Base-by-base conservation (phyloP, 768 basidiomycete species). In the Agrocybe chaxingu region DNA sequence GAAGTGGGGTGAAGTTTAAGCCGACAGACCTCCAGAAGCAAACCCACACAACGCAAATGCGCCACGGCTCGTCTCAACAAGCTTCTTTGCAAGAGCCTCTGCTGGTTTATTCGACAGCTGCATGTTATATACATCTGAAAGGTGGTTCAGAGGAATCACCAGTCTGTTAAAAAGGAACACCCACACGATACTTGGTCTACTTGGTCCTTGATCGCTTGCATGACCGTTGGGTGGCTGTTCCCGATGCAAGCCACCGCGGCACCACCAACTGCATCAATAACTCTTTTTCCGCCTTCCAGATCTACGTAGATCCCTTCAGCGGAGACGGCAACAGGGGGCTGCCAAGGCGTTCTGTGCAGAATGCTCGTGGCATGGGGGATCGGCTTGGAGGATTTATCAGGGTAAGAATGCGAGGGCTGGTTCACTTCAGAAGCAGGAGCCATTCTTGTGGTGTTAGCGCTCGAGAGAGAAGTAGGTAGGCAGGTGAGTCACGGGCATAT, bases 211-310 rank as follows among this genome's bases (percentile, higher is more conserved):
- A 93, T 74, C 2, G 87, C 87, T 61, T 84, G 71, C 50, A 79
- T 72, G 32, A 92, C 87, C 51, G 76, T 78, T 2, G 86, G 87
- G 61, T 92, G 83, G 16, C 76, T 79, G 51, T 82, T 81, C 2
- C 92, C 92, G 39, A 95, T 64, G 64, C 87, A 90, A 8, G 83
- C 66, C 29, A 95, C 92, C 8, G 92, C 90, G 5, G 91, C 91
- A 29, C 92, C 92, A 40, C 92, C 92, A 40, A 89, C 82, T 6
- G 78, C 88, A 68, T 95, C 92, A 57, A 93, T 75, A 30, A 92
- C 62, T 49, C 69, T 77, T 45, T 71, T 73, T 0, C 91, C 92
- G 66, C 83, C 82, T 56, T 85, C 81, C 6, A 92, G 76, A 16
- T 78, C 77, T 39, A 92, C 67, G 61, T 92, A 89, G 33, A 84